Base-by-base conservation (phyloP, 1,284 basidiomycete genomes). In the Athelia psychrophila region DNA sequence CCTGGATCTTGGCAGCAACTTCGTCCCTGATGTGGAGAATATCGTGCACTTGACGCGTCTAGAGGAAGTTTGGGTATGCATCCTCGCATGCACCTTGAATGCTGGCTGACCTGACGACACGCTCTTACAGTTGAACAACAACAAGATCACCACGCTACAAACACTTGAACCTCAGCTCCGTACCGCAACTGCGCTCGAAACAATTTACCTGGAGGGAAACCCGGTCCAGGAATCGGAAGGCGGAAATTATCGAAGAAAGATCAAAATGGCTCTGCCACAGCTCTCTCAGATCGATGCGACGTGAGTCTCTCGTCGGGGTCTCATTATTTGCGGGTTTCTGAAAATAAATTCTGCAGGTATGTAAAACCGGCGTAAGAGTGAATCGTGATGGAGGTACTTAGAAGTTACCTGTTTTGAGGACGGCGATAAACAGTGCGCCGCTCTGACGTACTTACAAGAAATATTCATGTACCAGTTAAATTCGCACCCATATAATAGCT, bases 231-330 rank as follows among this genome's bases (percentile, higher is more conserved):
- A 71, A 36, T 77, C 78, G 18, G 93, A 98, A 62, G 88, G 84
- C 59, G 73, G 81, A 1, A 82, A 79, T 18, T 99, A 99, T 68
- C 77, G 95, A 57, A 77, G 96, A 51, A 99, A 98, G 73, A 77
- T 99, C 54, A 94, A 91, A 64, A 72, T 98, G 40, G 84, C 87
- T 3, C 73, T 98, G 18, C 95, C 95, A 0, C 93, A 97, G 64
- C 70, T 98, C 52, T 83, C 83, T 63, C 97, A 99, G 72, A 88
- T 99, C 52, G 96, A 99, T 71, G 96, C 96, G 25, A 96, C 92
- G 86, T 96, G 63, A 61, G 91, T 81, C 46, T 36, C 12, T 22
- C 15, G 15, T 44, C n/a, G n/a, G n/a, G n/a, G n/a, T n/a, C n/a
- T n/a, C n/a, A n/a, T n/a, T n/a, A n/a, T n/a, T n/a, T n/a, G n/a